Evolutionary conservation across 164 flowering plant genomes (phyloP).

Genomic region (Dillenia turbinata): DNA sequence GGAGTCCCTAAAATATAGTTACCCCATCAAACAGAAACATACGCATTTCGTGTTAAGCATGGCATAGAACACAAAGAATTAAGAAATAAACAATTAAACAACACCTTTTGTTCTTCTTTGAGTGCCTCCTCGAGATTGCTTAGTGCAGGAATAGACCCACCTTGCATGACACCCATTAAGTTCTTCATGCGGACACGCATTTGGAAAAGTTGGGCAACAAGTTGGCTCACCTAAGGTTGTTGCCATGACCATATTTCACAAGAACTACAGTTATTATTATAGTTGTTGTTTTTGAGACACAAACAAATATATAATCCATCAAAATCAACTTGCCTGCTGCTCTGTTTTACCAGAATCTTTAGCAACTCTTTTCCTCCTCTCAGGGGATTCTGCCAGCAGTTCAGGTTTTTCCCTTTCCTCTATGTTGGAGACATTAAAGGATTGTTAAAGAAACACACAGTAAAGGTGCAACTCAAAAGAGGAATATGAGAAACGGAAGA

Average conservation of each 20-base stretch:
- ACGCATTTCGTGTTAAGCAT: neutral
- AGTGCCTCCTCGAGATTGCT: slow-evolving; percentile 87
- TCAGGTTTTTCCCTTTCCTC: slow-evolving; percentile 99
- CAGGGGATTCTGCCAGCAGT: slow-evolving; percentile 84
- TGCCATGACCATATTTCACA: neutral
- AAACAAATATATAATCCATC: neutral
- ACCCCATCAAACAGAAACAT: neutral
- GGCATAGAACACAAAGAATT: neutral
- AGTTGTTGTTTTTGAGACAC: neutral
- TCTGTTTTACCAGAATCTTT: slow-evolving; percentile 87
- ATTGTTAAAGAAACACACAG: neutral
- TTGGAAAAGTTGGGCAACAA: slow-evolving; percentile 94
- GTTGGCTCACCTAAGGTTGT: slow-evolving; percentile 72
- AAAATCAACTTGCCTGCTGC: slow-evolving; percentile 55
- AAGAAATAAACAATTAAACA: slow-evolving; percentile 1
- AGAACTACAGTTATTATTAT: neutral
- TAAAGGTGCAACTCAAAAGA: neutral
- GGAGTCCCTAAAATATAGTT: too few relatives aligned
- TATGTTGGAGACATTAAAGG: slow-evolving; percentile 19
- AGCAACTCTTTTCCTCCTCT: slow-evolving; percentile 83
- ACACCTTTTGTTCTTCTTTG: slow-evolving; percentile 77
- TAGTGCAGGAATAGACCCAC: slow-evolving; percentile 89
- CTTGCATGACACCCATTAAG: slow-evolving; percentile 89
- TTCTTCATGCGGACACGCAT: slow-evolving; percentile 98
- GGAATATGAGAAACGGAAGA: neutral